phyloP scores from a whole-genome alignment of 1,284 basidiomycete species.

The Moesziomyces antarcticus region DNA sequence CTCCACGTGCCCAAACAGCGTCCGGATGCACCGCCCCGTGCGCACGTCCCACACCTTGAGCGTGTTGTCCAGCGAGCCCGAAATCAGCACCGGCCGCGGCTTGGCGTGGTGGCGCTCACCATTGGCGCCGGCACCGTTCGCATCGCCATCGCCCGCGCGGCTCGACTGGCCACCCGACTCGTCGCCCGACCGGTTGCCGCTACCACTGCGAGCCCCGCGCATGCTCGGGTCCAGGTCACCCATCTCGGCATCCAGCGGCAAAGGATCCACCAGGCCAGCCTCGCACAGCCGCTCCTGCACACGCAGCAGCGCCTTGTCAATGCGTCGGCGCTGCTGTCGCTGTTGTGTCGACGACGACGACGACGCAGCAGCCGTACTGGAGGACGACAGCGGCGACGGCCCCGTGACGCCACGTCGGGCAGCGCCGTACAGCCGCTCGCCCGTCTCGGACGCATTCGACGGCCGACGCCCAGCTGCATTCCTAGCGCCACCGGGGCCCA shows the following conservation, averaged over 20 bases:
- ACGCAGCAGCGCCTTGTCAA: slow-evolving; percentile 53
- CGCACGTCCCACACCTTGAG: slow-evolving; percentile 97
- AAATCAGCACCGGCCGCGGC: slow-evolving; percentile 77
- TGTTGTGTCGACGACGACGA: slow-evolving; percentile 8
- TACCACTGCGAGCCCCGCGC: not conserved
- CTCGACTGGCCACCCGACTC: slow-evolving; percentile 1
- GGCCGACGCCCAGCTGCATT: slow-evolving; percentile 12
- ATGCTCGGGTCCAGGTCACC: slow-evolving; percentile 57
- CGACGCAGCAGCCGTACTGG: not conserved
- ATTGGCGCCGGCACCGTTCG: not conserved
- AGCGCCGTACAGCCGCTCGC: slow-evolving; percentile 36
- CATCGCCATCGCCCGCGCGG: not conserved
- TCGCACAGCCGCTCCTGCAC: slow-evolving; percentile 57
- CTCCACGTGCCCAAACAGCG: slow-evolving; percentile 91
- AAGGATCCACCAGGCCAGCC: slow-evolving; percentile 57
- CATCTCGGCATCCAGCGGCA: slow-evolving; percentile 62
- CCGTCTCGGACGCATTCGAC: slow-evolving; percentile 23
- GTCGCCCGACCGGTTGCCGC: slow-evolving; percentile 15
- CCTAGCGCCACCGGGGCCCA: slow-evolving; percentile 7
- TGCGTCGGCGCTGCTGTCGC: slow-evolving; percentile 32
- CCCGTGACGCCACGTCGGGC: slow-evolving; percentile 5
- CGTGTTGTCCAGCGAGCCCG: slow-evolving; percentile 93
- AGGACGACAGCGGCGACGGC: not conserved
- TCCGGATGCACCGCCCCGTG: slow-evolving; percentile 80
- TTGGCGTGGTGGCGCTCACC: slow-evolving; percentile 15